Conservation (phyloP, 371 early-diverging fungal genomes). For the Mortierella sp. region DNA sequence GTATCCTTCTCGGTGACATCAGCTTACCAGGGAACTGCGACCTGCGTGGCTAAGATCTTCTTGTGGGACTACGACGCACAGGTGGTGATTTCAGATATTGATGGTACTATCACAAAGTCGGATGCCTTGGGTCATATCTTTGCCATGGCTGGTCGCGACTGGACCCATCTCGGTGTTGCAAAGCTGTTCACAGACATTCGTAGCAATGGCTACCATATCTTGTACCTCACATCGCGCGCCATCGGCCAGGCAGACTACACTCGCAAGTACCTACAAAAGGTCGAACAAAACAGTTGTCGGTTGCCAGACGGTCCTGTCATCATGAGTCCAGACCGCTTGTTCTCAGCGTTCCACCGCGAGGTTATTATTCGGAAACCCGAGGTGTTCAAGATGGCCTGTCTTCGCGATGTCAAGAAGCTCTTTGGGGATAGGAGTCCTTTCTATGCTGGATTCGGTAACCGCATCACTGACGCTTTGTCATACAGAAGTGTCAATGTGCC, state of each 20-base stretch:
- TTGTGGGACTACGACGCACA: conserved; percentile 90
- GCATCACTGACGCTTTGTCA: conserved; percentile 86
- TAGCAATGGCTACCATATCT: conserved; percentile 96
- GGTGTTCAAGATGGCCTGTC: conserved; percentile 98
- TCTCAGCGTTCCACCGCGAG: conserved; percentile 95
- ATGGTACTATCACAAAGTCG: conserved; percentile 99
- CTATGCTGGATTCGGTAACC: conserved; percentile 99
- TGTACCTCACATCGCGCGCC: conserved; percentile 97
- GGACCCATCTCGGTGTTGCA: conserved; percentile 99
- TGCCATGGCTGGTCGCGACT: conserved; percentile 98
- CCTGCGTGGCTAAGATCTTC: conserved; percentile 90
- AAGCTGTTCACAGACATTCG: conserved; percentile 94
- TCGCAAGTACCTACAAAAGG: conserved; percentile 89
- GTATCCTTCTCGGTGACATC: conserved; percentile 91
- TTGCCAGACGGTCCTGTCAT: conserved; percentile 98
- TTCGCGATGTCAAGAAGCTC: conserved; percentile 90
- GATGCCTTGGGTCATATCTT: conserved; percentile 98
- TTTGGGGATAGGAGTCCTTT: conserved; percentile 90
- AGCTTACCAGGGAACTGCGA: conserved; percentile 80
- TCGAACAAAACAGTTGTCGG: conserved; percentile 90
- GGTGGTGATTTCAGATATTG: conserved; percentile 98
- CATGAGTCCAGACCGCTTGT: conserved; percentile 97
- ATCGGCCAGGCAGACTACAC: conserved; percentile 96
- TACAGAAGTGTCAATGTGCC: conserved; percentile 97
- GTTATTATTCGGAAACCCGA: conserved; percentile 97